phyloP scores from a whole-genome alignment of 306 rosid genomes.

The Castanea sativa region DNA sequence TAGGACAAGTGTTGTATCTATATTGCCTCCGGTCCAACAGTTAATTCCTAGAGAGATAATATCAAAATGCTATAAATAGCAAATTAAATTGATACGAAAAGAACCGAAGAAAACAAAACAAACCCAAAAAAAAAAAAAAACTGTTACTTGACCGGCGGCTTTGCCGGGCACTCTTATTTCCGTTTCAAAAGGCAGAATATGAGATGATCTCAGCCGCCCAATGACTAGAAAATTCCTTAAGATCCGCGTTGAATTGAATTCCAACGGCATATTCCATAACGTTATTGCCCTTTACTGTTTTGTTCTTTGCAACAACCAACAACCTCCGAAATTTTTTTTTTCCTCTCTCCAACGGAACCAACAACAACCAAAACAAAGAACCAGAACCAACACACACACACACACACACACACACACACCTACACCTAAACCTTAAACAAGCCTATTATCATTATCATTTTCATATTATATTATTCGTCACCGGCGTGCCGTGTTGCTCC shows the following conservation, averaged over 20 bases:
- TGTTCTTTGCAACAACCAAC: slow-evolving; percentile 39
- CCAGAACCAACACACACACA: not conserved
- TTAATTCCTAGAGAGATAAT: too few species aligned
- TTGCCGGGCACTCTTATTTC: slow-evolving; percentile 19
- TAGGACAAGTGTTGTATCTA: too few species aligned
- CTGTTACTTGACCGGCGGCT: slow-evolving; percentile 27
- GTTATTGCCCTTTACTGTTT: slow-evolving; percentile 11
- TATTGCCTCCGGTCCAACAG: too few species aligned
- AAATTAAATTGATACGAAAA: too few species aligned
- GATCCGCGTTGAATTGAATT: slow-evolving; percentile 25
- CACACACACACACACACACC: not conserved
- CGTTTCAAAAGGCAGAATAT: slow-evolving; percentile 34
- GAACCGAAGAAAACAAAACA: too few species aligned
- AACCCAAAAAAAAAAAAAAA: not conserved
- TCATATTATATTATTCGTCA: not conserved
- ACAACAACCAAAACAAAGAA: slow-evolving; percentile 1
- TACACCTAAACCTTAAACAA: not conserved
- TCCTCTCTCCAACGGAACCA: too few species aligned
- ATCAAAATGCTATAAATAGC: too few species aligned
- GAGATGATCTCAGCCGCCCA: slow-evolving; percentile 15
- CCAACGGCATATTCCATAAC: slow-evolving; percentile 20
- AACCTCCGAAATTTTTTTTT: slow-evolving; percentile 19
- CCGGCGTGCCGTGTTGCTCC: slow-evolving; percentile 3
- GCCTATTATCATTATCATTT: not conserved
- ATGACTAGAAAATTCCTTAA: slow-evolving; percentile 29